Conservation (phyloP, 768 basidiomycete species). For the Neoboletus magnificus region DNA sequence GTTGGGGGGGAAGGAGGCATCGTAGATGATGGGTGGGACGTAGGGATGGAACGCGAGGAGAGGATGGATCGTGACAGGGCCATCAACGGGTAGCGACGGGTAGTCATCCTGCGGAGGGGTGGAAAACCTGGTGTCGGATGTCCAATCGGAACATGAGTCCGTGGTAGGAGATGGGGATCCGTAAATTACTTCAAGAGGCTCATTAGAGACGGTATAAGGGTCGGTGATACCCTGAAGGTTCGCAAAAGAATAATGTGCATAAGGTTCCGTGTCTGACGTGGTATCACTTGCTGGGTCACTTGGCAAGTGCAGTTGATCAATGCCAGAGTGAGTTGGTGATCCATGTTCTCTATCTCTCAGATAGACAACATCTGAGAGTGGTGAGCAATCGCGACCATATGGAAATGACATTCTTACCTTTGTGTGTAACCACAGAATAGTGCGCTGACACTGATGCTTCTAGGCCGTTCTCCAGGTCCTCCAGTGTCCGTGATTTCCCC, state of each 20-base stretch:
- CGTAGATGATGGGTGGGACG: conserved; percentile 19
- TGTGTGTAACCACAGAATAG: background rate
- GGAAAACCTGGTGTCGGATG: conserved; percentile 15
- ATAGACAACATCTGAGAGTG: background rate
- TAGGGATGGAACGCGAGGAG: conserved; percentile 29
- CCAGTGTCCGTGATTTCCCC: background rate
- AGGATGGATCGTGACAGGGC: conserved; percentile 31
- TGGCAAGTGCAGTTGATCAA: no score
- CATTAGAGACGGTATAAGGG: no score
- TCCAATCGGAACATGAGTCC: no score
- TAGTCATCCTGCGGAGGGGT: conserved; percentile 29
- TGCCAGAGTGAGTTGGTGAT: background rate
- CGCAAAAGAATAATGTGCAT: no score
- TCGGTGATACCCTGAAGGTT: no score
- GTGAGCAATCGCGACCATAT: background rate
- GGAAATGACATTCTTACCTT: background rate
- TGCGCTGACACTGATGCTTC: background rate
- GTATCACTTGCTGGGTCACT: no score
- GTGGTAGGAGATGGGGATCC: no score
- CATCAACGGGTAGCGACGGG: conserved; percentile 16
- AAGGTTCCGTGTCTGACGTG: no score
- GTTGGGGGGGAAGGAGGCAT: conserved; percentile 17
- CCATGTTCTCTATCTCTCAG: background rate
- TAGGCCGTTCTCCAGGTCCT: background rate
- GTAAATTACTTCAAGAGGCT: no score